Conservation (phyloP, 1,139 yeast species). For the Neolecta irregularis region DNA sequence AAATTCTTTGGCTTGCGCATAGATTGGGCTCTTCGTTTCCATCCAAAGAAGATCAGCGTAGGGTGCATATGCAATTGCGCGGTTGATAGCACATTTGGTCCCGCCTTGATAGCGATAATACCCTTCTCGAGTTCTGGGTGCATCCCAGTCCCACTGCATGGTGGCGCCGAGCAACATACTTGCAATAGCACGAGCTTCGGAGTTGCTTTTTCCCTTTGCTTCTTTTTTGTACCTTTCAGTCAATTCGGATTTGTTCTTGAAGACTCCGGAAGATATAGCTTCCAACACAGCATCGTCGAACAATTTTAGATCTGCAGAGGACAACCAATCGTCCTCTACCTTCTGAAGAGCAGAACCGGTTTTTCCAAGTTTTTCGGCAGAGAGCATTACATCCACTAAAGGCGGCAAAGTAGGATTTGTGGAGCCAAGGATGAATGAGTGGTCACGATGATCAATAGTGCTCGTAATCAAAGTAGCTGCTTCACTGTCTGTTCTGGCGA, state of each 20-base stretch:
- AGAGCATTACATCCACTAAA: slow-evolving; percentile 61
- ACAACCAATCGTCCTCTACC: slow-evolving; percentile 72
- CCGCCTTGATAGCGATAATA: slow-evolving; percentile 95
- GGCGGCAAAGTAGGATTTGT: slow-evolving; percentile 71
- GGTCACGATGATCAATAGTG: slow-evolving; percentile 88
- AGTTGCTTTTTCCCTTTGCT: slow-evolving; percentile 56
- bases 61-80: slow-evolving; percentile 93
- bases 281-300: slow-evolving; percentile 87
- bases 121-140: slow-evolving; percentile 92
- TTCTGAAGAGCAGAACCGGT: slow-evolving; percentile 54
- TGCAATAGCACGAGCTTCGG: slow-evolving; percentile 69
- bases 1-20: slow-evolving; percentile 82
- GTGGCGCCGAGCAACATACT: slow-evolving; percentile 66
- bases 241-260: slow-evolving; percentile 48
- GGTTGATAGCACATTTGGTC: slow-evolving; percentile 91
- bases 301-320: slow-evolving; percentile 69
- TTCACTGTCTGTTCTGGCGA: slow-evolving; percentile 94
- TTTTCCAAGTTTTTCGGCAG: slow-evolving; percentile 62
- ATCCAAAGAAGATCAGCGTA: slow-evolving; percentile 95
- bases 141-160: slow-evolving; percentile 88
- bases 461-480: slow-evolving; percentile 91
- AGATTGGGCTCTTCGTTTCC: slow-evolving; percentile 95
- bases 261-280: slow-evolving; percentile 47
- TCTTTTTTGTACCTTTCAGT: slow-evolving; percentile 30
- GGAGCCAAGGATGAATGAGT: slow-evolving; percentile 77